Percentiles rank a stretch among this genome's conserved stretches.
phyloP scores from a whole-genome alignment of 768 basidiomycete species.

The Trametes cingulata region DNA sequence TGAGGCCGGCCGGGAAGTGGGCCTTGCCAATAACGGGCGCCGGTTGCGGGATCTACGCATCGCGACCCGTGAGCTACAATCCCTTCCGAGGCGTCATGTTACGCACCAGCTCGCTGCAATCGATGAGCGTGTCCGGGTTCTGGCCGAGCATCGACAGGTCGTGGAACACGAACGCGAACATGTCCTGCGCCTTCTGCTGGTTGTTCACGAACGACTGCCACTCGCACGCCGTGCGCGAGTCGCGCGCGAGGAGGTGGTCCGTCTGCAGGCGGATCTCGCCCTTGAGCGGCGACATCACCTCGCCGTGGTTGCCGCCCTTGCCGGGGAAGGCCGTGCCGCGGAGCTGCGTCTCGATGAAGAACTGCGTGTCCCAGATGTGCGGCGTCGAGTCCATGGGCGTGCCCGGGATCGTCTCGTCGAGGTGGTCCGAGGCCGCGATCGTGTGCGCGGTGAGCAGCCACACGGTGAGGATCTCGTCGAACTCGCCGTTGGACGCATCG shows the following conservation, averaged over 20 bases:
- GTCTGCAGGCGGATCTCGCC: slow-evolving; percentile 38
- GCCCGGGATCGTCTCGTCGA: slow-evolving; percentile 28
- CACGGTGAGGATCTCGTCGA: slow-evolving; percentile 22
- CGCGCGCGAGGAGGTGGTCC: slow-evolving; percentile 33
- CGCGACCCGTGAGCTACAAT: neutral
- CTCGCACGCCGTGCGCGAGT: slow-evolving; percentile 34
- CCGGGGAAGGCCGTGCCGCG: slow-evolving; percentile 29
- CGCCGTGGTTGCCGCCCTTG: slow-evolving; percentile 29
- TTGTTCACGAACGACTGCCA: slow-evolving; percentile 33
- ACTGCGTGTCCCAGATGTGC: slow-evolving; percentile 29
- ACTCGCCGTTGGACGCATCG: slow-evolving; percentile 19
- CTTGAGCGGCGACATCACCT: slow-evolving; percentile 30
- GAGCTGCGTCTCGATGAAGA: slow-evolving; percentile 33
- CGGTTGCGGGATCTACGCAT: slow-evolving; percentile 9
- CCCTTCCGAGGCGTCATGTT: neutral
- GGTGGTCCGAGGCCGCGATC: slow-evolving; percentile 26
- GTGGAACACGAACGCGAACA: slow-evolving; percentile 15
- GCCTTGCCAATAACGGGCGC: slow-evolving; percentile 3
- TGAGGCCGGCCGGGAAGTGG: slow-evolving; percentile 27
- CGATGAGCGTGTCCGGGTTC: slow-evolving; percentile 12
- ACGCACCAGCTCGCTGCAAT: slow-evolving; percentile 18
- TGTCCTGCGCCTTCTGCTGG: slow-evolving; percentile 16
- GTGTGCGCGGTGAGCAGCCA: slow-evolving; percentile 25
- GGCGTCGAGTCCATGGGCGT: slow-evolving; percentile 32
- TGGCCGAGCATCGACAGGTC: slow-evolving; percentile 15